Conservation (phyloP, 306 rosid species). For the Vigna angularis region DNA sequence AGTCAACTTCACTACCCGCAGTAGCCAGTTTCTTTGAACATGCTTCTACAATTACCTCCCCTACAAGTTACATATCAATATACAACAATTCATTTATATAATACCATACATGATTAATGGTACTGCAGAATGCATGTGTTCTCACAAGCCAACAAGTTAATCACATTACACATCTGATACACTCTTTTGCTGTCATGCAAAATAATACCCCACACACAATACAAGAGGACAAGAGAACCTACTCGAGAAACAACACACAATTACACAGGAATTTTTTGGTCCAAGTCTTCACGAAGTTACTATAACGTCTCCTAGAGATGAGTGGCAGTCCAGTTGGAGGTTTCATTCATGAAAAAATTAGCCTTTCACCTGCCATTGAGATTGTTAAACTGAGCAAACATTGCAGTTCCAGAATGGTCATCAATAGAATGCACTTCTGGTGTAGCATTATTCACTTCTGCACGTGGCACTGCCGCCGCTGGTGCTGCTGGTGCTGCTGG, state of each 20-base stretch:
- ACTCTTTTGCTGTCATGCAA: conserved; percentile 28
- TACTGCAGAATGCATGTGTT: conserved; percentile 42
- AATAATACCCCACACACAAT: conserved; percentile 23
- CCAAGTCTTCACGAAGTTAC: conserved; percentile 14
- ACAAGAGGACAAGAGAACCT: background rate
- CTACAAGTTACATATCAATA: conserved; percentile 38
- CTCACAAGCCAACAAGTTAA: conserved; percentile 38
- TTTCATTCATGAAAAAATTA: conserved; percentile 12
- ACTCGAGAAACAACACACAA: conserved; percentile 7
- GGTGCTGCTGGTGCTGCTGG: background rate
- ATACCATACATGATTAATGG: conserved; percentile 46
- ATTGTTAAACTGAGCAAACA: conserved; percentile 69
- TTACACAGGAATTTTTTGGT: conserved; percentile 2
- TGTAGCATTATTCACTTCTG: conserved; percentile 42
- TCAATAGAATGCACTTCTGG: conserved; percentile 46
- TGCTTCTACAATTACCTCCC: conserved; percentile 33
- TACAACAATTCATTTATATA: conserved; percentile 44
- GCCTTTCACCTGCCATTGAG: conserved; percentile 73
- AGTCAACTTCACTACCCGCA: conserved; percentile 8
- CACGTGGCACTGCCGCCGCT: background rate
- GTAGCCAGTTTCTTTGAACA: conserved; percentile 27
- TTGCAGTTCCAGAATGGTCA: conserved; percentile 76
- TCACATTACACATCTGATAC: conserved; percentile 26
- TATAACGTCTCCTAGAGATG: conserved; percentile 13
- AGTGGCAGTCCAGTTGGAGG: conserved; percentile 10